Evolutionary conservation across 1,139 yeast species (phyloP).

Genomic region (Candida neerlandica): DNA sequence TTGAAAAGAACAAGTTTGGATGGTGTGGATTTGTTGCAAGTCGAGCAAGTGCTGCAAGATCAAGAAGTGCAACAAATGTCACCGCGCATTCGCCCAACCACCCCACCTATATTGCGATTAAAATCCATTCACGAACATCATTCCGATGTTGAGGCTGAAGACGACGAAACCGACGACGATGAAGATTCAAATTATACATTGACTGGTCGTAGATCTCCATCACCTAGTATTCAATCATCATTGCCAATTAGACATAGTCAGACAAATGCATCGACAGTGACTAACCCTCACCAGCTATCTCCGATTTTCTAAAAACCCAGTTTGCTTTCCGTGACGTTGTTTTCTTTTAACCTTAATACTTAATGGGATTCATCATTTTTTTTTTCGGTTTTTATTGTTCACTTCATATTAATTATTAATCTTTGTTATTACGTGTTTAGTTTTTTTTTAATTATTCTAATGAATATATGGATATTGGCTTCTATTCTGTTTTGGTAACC

Average conservation of each 20-base stretch:
- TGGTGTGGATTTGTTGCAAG: slow-evolving; percentile 14
- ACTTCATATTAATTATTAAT: too few species aligned
- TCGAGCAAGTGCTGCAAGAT: slow-evolving; percentile 10
- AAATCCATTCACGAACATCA: slow-evolving; percentile 4
- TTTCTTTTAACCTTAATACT: background rate
- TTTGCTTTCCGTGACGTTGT: background rate
- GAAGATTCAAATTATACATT: slow-evolving; percentile 1
- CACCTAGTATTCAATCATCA: background rate
- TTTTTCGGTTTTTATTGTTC: slow-evolving; percentile 1
- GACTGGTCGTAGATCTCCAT: background rate
- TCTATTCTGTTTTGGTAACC: too few species aligned
- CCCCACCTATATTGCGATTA: slow-evolving; percentile 3
- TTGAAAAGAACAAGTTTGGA: slow-evolving; percentile 22
- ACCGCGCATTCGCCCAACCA: background rate
- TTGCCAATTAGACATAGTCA: background rate
- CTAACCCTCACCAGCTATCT: slow-evolving; percentile 12
- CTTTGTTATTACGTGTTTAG: too few species aligned
- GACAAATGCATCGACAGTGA: slow-evolving; percentile 3
- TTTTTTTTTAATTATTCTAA: background rate
- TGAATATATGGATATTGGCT: background rate
- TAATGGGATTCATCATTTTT: background rate
- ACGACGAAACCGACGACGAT: background rate
- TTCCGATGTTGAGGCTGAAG: background rate
- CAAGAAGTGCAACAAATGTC: background rate
- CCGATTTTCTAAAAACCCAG: slow-evolving; percentile 10